Base-by-base conservation (phyloP, 176 grass and related monocot species). In the Aegilops bicornis region DNA sequence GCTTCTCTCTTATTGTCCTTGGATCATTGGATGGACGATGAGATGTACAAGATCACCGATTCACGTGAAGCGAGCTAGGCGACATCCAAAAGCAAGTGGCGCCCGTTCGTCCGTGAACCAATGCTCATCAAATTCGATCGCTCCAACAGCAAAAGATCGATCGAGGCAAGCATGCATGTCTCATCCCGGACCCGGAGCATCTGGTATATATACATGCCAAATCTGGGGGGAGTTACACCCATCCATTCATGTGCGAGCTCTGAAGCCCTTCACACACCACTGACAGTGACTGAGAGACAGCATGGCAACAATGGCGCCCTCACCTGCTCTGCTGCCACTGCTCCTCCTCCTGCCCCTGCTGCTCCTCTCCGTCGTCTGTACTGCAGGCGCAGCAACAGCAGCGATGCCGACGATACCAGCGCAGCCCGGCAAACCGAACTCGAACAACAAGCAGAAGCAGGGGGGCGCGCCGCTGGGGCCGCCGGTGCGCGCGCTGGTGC, bases 401-500 rank as follows among this genome's bases (percentile, higher is more conserved):
- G 1, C 20, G 7, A 19, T 59, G 19, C 72, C 72, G 4, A 30
- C 73, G 10, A 52, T 76, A 76, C 73, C 24, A 31, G 0, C 73
- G 0, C 73, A 76, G 73, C 73, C 43, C 73, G 73, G 73, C 73
- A 76, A 76, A 43, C 43, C 73, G 42, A 30, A 76, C 73, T 50
- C 73, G 43, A 76, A 29, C 72, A 30, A 45, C 72, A 50, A 27
- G 72, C 72, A 29, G 71, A 72, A 73, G 22, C 69, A 25, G 37
- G 69, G 69, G 5, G 20, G 5, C 35, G 17, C 69, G 70, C 24
- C 73, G 3, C 3, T 25, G 73, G 73, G 43, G 1, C 43, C 73
- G 24, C 25, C 73, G 19, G 73, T 76, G 43, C 43, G 73, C 43
- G 73, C 43, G 11, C 85, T 98, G 40, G 76, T 98, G 11, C 83